Percentiles rank a stretch among this genome's conserved stretches.
Evolutionary conservation across 306 rosid genomes (phyloP).

Genomic region (Quercus berberidifolia): DNA sequence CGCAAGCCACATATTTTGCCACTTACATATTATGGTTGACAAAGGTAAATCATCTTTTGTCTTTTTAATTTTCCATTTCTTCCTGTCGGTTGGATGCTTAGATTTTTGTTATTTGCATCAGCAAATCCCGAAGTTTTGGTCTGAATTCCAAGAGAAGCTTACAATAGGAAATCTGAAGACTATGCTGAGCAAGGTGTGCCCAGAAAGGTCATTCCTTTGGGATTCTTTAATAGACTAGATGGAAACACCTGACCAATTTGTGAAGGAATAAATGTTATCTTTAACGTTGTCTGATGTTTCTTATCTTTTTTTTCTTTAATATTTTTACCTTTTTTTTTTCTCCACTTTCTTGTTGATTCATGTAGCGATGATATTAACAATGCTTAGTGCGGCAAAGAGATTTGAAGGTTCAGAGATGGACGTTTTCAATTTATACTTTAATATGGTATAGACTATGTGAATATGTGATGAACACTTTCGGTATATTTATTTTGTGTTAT

Average conservation of each 20-base stretch:
- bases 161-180: conserved; percentile 43
- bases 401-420: too few species aligned
- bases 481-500: too few species aligned
- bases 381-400: too few species aligned
- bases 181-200: conserved; percentile 49
- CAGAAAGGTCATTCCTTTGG: conserved; percentile 57
- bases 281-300: background rate
- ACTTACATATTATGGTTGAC: conserved; percentile 66
- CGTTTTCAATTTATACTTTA: too few species aligned
- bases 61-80: background rate
- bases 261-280: too few species aligned
- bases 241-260: background rate
- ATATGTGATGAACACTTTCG: too few species aligned
- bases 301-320: too few species aligned
- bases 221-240: conserved; percentile 27
- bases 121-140: conserved; percentile 49
- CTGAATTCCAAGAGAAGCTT: conserved; percentile 43
- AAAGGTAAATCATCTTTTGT: conserved; percentile 35
- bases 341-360: too few species aligned
- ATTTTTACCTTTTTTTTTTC: too few species aligned
- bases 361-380: too few species aligned
- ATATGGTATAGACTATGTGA: too few species aligned
- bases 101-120: conserved; percentile 24
- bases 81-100: background rate
- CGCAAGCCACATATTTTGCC: conserved; percentile 54